Conservation (phyloP, 352 stramenopile genomes). For the Thraustotheca clavata region DNA sequence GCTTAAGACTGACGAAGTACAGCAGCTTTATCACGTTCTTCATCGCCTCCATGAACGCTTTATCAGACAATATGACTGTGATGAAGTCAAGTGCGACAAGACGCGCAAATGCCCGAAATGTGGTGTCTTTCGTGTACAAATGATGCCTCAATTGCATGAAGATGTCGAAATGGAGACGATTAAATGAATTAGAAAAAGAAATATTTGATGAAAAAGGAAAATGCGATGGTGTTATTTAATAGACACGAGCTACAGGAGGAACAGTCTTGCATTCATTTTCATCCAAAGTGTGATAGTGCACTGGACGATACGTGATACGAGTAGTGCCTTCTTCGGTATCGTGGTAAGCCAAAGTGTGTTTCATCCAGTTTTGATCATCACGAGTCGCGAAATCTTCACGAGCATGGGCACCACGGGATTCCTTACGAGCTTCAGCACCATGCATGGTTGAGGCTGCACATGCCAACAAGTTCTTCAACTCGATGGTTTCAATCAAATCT, state of each 20-base stretch:
- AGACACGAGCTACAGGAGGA: conserved; percentile 92
- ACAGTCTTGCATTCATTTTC: conserved; percentile 93
- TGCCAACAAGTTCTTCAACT: conserved; percentile 89
- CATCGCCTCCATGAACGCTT: conserved; percentile 5
- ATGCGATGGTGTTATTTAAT: too few relatives aligned
- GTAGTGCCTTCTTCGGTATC: conserved; percentile 82
- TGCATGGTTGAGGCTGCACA: conserved; percentile 94
- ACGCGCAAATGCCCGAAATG: conserved; percentile 20
- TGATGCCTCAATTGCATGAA: not conserved
- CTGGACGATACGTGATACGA: conserved; percentile 83
- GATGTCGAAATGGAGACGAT: conserved; percentile 19
- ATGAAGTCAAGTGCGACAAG: conserved; percentile 20
- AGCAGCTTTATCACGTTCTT: conserved; percentile 8
- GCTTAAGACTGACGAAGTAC: not conserved
- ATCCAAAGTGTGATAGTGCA: conserved; percentile 93
- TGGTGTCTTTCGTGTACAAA: conserved; percentile 7
- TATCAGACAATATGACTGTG: conserved; percentile 17
- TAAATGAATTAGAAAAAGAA: too few relatives aligned
- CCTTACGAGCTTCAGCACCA: conserved; percentile 90
- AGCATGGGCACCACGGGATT: conserved; percentile 93
- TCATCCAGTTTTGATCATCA: conserved; percentile 96
- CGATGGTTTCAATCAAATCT: conserved; percentile 95
- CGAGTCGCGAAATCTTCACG: conserved; percentile 92
- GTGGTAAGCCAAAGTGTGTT: conserved; percentile 94
- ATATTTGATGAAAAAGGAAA: too few relatives aligned